Evolutionary conservation across 768 basidiomycete genomes (phyloP), one percentile per base, ranked within the genome.

Genomic region (Rickenella mellea): DNA sequence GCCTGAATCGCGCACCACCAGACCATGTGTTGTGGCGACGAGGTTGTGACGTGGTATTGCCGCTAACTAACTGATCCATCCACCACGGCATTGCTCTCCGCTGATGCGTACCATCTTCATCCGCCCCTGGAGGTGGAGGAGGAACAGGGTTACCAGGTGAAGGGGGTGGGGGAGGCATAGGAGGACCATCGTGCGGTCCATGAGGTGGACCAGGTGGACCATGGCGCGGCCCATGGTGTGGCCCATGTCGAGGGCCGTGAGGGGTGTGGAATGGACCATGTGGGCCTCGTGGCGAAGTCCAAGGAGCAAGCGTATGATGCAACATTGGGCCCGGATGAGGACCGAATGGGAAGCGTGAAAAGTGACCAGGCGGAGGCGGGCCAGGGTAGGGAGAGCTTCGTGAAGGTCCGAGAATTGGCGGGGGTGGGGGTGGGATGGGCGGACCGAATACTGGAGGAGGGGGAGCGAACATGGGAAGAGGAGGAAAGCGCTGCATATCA

Each of bases 221-320:
- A 15, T 55, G 55, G 12, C 47, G 52, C 6, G 48, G 54, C 3
- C 43, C 39, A 21, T 32, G 29, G 22, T 33, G 38, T 15, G 36
- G 46, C 2, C 28, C 40, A 28, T 20, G 39, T 14, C 37, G 46
- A 25, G 25, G 15, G 14, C 27, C 17, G 11, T 43, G 15, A 6
- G n/a, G 32, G 33, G 38, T 11, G 42, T n/a, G 17, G 24, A 24
- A 15, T 21, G 26, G 30, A 10, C 17, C 19, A 39, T 21, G 43
- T 12, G 49, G 42, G 12, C 39, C 38, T 8, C 39, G 44, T 17
- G 37, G 37, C 11, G 47, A 48, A 5, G 36, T 47, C 17, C 42
- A 47, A 32, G 39, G 52, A 37, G 45, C 39, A 21, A 42, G 42
- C 37, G 52, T 37, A 24, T 30, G 44, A 27, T 42, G 14, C 26